Base-by-base conservation (phyloP, 306 rosid genomes). In the Dalbergia cochinchinensis region DNA sequence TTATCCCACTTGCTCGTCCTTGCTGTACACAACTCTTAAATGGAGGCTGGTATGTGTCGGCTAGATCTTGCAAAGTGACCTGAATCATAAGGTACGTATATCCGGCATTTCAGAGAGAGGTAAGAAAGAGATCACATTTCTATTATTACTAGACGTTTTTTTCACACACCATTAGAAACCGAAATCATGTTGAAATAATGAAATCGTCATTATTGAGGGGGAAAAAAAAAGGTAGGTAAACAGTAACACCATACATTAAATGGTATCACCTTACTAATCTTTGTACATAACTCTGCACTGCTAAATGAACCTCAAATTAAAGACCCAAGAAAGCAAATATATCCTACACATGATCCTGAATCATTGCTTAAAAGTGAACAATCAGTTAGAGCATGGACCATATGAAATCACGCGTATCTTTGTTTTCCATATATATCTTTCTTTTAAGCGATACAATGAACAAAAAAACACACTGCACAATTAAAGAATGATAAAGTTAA, bases 21-120 rank as follows among this genome's bases (percentile, higher is more conserved):
- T 89, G 16, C 87, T 83, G 60, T 31, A 95, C 70, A 18, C 99
- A 95, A 41, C 90, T 95, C 85, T 81, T 80, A 71, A 95, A 95
- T 13, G 99, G 98, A 11, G 99, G 98, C 74, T 93, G 97, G 16
- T 90, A 95, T 3, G 99, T 93, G 77, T 93, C 99, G 0, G 91
- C 96, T 63, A 95, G 61, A 80, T 93, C 99, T 87, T 91, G 98
- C 88, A 82, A 18, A 13, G 82, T 88, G 5, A 95, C 99, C 99
- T 95, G 69, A 67, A 19, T 18, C 60, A 47, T 4, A 47, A 48
- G 9, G 42, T 11, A 55, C 7, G 45, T 6, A 55, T 75, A 42
- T 6, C 34, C 15, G 41, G 4, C 16, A 16, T 13, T 78, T 19
- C 62, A 45, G n/a, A 48, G 20, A 68, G 22, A 6, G 1, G 14